A percentile compares a stretch with the other conserved stretches of the same genome.
These are phyloP conservation scores for Monocercomonoides exilis DNA, from an alignment of 78 protist genomes.

Conservation along the genomic window DNA sequence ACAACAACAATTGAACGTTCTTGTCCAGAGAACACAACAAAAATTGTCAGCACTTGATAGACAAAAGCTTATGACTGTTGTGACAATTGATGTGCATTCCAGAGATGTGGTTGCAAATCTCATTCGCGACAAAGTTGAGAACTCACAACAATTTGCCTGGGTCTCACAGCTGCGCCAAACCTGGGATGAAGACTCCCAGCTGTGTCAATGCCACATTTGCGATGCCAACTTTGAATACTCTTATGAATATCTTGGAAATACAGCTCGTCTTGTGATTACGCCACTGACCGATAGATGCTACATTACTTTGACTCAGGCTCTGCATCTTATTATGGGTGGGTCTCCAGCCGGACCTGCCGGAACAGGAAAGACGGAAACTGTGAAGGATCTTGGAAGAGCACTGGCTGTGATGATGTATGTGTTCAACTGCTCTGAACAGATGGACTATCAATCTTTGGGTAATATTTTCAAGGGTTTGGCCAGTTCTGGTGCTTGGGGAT, in stretches of 20 bases:
- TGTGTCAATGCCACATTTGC: conserved; percentile 33
- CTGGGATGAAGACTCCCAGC: conserved; percentile 50
- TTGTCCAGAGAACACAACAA: conserved; percentile 30
- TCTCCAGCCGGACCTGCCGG: conserved; percentile 93
- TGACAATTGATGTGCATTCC: conserved; percentile 73
- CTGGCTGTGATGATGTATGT: conserved; percentile 51
- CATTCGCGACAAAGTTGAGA: conserved; percentile 36
- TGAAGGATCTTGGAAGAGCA: conserved; percentile 55
- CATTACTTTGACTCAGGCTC: conserved; percentile 79
- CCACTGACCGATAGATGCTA: conserved; percentile 86
- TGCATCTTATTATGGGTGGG: conserved; percentile 70
- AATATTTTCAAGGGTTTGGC: conserved; percentile 75
- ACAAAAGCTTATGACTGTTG: conserved; percentile 53
- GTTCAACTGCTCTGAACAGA: conserved; percentile 76
- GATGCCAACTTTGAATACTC: conserved; percentile 55
- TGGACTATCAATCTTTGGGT: conserved; percentile 53
- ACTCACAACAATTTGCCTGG: conserved; percentile 55
- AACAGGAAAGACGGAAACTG: conserved; percentile 86
- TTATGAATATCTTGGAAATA: conserved; percentile 78
- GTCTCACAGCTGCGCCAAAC: conserved; percentile 62
- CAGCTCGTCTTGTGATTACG: conserved; percentile 76
- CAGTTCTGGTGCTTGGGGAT: conserved; percentile 83
- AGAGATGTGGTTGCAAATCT: conserved; percentile 63
- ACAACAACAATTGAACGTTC: conserved; percentile 21
- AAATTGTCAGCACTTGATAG: conserved; percentile 37